phyloP scores from a whole-genome alignment of 768 basidiomycete species.

The Rhodotorula sphaerocarpa region DNA sequence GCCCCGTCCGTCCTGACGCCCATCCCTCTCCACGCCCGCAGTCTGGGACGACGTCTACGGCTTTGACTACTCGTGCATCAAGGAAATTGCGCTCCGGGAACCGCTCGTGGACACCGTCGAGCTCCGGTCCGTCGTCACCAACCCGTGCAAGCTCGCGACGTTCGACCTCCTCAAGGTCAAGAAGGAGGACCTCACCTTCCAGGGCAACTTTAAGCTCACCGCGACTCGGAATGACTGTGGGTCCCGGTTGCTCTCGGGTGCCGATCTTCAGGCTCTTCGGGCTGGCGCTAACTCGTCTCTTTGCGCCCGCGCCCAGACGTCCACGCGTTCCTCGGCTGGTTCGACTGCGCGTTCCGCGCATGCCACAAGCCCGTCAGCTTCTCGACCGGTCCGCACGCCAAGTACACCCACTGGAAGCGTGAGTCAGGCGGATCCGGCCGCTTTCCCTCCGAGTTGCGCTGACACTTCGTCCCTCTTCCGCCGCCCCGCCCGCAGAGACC shows the following conservation, averaged over 20 bases:
- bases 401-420: conserved; percentile 50
- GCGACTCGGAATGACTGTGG: conserved; percentile 85
- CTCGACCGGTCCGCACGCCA: conserved; percentile 94
- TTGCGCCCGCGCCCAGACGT: conserved; percentile 53
- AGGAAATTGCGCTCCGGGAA: conserved; percentile 91
- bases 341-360: conserved; percentile 89
- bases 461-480: not conserved
- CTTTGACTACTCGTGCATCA: conserved; percentile 98
- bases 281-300: not conserved
- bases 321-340: conserved; percentile 98
- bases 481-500: conserved; percentile 60
- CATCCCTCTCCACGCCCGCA: no score
- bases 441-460: not conserved
- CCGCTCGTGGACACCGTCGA: conserved; percentile 99
- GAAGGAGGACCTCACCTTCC: conserved; percentile 90
- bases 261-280: not conserved
- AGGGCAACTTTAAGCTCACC: conserved; percentile 64
- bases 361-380: conserved; percentile 93
- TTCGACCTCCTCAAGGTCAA: conserved; percentile 83
- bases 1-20: conserved; percentile 8
- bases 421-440: not conserved
- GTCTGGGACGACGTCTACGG: conserved; percentile 99
- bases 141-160: conserved; percentile 85
- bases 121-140: conserved; percentile 84
- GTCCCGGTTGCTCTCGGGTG: conserved; percentile 40